A percentile compares a stretch with the other conserved stretches of the same genome.
phyloP scores from a whole-genome alignment of 306 rosid genomes.

The Glycine latifolia region DNA sequence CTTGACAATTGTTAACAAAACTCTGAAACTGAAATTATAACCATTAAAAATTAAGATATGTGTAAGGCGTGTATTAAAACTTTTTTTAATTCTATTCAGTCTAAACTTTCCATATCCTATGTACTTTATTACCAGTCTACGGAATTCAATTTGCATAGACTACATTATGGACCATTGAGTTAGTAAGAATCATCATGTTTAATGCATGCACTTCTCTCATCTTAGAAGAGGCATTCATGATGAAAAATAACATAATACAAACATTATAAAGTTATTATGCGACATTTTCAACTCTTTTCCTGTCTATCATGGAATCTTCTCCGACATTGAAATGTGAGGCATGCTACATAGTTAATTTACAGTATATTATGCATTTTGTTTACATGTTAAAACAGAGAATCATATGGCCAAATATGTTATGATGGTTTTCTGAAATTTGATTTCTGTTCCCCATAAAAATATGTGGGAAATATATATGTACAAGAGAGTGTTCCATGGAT shows the following conservation, averaged over 20 bases:
- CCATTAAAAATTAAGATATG: background rate
- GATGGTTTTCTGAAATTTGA: conserved; percentile 37
- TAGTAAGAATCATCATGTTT: conserved; percentile 21
- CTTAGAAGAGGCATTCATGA: conserved; percentile 28
- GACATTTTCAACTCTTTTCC: conserved; percentile 3
- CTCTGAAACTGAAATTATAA: background rate
- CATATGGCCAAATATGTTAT: conserved; percentile 37
- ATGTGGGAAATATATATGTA: conserved; percentile 29
- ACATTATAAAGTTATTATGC: conserved; percentile 32
- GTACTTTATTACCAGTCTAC: background rate
- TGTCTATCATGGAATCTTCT: conserved; percentile 20
- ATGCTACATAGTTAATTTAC: conserved; percentile 26
- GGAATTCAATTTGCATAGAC: conserved; percentile 3
- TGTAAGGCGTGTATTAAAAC: background rate
- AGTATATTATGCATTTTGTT: conserved; percentile 39
- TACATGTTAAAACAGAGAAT: conserved; percentile 20
- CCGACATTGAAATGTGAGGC: conserved; percentile 8
- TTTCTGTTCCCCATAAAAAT: conserved; percentile 43
- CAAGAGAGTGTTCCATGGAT: conserved; percentile 16
- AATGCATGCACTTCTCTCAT: conserved; percentile 19
- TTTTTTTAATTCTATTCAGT: background rate
- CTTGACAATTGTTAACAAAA: background rate
- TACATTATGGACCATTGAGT: background rate
- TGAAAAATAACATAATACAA: conserved; percentile 11
- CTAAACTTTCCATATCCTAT: background rate